A percentile compares a stretch with the other conserved stretches of the same genome.
Conservation (phyloP, 2,329 filamentous ascomycete species). For the Ophiocordyceps camponoti-rufipedis region DNA sequence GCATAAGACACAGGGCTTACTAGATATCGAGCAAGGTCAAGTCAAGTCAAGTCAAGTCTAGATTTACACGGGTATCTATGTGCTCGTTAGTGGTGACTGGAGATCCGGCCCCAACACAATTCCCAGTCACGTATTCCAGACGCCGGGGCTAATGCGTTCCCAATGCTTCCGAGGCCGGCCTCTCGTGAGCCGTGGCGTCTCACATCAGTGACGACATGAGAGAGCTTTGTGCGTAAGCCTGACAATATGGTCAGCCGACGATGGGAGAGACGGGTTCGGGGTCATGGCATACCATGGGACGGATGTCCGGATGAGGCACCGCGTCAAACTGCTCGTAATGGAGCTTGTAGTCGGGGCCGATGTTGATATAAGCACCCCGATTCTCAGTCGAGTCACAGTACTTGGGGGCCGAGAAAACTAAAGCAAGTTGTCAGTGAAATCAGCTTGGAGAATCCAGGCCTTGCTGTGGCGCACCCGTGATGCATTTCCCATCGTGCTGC, state of each 20-base stretch:
- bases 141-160: slow-evolving; percentile 5
- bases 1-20: slow-evolving; percentile 1
- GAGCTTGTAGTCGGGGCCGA: slow-evolving; percentile 80
- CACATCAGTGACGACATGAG: slow-evolving; percentile 63
- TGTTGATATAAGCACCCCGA: slow-evolving; percentile 96
- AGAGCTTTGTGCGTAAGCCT: slow-evolving; percentile 75
- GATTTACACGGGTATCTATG: slow-evolving; percentile 6
- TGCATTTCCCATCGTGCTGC: slow-evolving; percentile 88
- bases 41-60: slow-evolving; percentile 3
- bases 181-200: slow-evolving; percentile 1
- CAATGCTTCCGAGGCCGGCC: background rate
- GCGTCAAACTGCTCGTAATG: slow-evolving; percentile 88
- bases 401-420: slow-evolving; percentile 89
- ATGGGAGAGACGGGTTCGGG: background rate
- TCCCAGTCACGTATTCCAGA: slow-evolving; percentile 2
- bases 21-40: no score
- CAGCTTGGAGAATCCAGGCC: background rate
- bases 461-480: slow-evolving; percentile 47
- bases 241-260: slow-evolving; percentile 8
- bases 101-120: slow-evolving; percentile 1
- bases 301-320: slow-evolving; percentile 88
- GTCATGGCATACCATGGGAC: slow-evolving; percentile 60
- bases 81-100: background rate
- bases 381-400: slow-evolving; percentile 98
- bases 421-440: slow-evolving; percentile 1